Evolutionary conservation across 75 land plant genomes (phyloP).

Genomic region (Pinus taeda): DNA sequence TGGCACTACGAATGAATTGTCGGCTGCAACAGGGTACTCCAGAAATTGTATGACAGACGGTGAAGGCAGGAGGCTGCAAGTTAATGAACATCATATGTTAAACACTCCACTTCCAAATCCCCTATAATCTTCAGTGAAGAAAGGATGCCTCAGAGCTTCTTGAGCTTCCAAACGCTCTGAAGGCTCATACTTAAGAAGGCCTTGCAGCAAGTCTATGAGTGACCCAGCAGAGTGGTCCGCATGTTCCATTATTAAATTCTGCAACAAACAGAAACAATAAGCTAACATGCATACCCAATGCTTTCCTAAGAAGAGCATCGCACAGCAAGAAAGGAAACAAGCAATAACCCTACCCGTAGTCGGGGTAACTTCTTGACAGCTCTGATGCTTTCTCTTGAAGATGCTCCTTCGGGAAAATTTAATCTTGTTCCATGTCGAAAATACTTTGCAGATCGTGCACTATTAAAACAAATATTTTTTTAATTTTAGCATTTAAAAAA

Average conservation of each 20-base stretch:
- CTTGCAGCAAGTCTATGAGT: constrained; percentile 80
- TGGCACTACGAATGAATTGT: too few species aligned
- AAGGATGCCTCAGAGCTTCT: constrained; percentile 83
- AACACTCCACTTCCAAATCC: neutral
- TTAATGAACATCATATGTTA: too few species aligned
- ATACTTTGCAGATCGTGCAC: constrained; percentile 76
- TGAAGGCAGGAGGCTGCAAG: too few species aligned
- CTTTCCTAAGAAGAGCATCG: neutral
- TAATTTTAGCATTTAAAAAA: neutral
- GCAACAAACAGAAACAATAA: constrained; percentile 4
- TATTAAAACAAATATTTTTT: constrained; percentile 12
- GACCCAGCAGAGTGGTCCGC: constrained; percentile 88
- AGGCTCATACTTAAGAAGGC: constrained; percentile 84
- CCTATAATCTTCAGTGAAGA: constrained; percentile 34
- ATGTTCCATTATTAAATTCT: constrained; percentile 86
- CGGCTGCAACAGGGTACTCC: too few species aligned
- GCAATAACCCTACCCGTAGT: constrained; percentile 43
- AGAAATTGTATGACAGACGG: too few species aligned
- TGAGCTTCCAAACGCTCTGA: constrained; percentile 58
- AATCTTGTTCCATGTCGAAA: constrained; percentile 61
- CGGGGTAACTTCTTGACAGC: constrained; percentile 68
- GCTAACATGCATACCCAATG: neutral
- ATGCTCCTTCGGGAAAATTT: constrained; percentile 90
- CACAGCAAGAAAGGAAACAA: neutral
- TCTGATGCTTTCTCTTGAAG: constrained; percentile 76